Conservation (phyloP, 1,284 basidiomycete species). For the Spongiforma sp. region DNA sequence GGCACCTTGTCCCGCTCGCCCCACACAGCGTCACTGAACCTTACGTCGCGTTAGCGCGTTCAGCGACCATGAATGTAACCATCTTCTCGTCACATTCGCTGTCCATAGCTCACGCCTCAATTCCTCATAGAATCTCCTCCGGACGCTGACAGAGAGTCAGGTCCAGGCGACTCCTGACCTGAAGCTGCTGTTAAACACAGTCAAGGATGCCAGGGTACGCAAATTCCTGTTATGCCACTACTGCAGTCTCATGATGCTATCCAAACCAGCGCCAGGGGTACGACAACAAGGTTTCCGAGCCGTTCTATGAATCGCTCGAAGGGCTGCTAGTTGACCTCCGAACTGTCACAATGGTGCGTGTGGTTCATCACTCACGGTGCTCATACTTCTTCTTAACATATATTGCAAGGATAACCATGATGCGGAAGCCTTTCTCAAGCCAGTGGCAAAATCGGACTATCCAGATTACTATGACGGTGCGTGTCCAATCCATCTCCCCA, state of each 20-base stretch:
- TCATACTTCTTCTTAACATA: constrained; percentile 20
- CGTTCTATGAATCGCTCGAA: constrained; percentile 92
- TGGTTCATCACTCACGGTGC: constrained; percentile 11
- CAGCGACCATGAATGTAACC: constrained; percentile 32
- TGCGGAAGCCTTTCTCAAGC: constrained; percentile 88
- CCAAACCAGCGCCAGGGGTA: constrained; percentile 57
- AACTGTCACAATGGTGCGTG: constrained; percentile 73
- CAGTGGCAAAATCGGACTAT: constrained; percentile 85
- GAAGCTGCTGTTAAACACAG: constrained; percentile 70
- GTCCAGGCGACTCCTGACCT: constrained; percentile 67
- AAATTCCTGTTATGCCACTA: constrained; percentile 1
- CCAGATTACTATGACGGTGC: constrained; percentile 90
- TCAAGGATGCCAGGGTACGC: constrained; percentile 76
- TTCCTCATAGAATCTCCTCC: constrained; percentile 82
- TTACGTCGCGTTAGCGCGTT: constrained; percentile 33
- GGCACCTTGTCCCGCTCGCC: constrained; percentile 38
- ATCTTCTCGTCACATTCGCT: not conserved
- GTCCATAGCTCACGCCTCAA: too few species aligned
- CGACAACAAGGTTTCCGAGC: constrained; percentile 80
- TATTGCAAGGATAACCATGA: constrained; percentile 78
- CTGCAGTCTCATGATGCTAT: constrained; percentile 17
- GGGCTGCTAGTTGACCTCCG: constrained; percentile 85
- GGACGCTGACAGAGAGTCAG: constrained; percentile 74
- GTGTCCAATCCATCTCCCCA: constrained; percentile 29
- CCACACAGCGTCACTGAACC: constrained; percentile 37